These are phyloP conservation scores for Sergeia podlipaevii DNA, from an alignment of 208 protist genomes.

Conservation along the genomic window DNA sequence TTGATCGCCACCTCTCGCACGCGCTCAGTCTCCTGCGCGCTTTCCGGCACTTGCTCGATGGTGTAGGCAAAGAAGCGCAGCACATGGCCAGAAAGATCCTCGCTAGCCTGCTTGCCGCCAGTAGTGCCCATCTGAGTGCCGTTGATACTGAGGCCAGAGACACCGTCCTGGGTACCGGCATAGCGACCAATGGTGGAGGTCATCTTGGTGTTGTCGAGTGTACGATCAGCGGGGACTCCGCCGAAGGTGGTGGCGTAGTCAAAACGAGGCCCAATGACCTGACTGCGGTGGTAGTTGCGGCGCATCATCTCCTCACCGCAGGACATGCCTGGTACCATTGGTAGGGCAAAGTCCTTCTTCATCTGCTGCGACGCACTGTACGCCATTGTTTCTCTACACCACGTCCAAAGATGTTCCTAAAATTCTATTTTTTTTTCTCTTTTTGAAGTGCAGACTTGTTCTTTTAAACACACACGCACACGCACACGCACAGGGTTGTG, in stretches of 20 bases:
- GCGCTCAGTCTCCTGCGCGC: constrained; percentile 84
- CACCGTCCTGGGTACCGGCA: constrained; percentile 3
- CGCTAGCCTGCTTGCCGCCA: background rate
- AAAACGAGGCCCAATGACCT: constrained; percentile 37
- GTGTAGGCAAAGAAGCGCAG: constrained; percentile 96
- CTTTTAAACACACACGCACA: no score
- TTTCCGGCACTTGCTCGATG: constrained; percentile 94
- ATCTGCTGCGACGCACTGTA: constrained; percentile 72
- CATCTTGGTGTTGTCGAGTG: constrained; percentile 14
- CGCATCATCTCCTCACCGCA: constrained; percentile 90
- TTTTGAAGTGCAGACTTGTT: background rate
- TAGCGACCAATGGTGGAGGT: constrained; percentile 25
- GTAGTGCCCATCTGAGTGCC: background rate
- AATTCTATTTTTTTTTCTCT: background rate
- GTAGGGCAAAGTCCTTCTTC: constrained; percentile 88
- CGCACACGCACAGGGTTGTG: no score
- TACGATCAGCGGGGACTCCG: constrained; percentile 58
- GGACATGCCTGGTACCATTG: constrained; percentile 86
- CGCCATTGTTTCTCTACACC: constrained; percentile 37
- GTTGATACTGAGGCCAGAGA: background rate
- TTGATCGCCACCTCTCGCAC: constrained; percentile 89
- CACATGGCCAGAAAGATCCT: constrained; percentile 67
- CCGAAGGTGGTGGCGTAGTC: constrained; percentile 44
- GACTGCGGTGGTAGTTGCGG: constrained; percentile 82
- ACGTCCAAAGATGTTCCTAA: background rate